phyloP scores from a whole-genome alignment of 768 basidiomycete genomes.

The Mycena sanguinolenta region DNA sequence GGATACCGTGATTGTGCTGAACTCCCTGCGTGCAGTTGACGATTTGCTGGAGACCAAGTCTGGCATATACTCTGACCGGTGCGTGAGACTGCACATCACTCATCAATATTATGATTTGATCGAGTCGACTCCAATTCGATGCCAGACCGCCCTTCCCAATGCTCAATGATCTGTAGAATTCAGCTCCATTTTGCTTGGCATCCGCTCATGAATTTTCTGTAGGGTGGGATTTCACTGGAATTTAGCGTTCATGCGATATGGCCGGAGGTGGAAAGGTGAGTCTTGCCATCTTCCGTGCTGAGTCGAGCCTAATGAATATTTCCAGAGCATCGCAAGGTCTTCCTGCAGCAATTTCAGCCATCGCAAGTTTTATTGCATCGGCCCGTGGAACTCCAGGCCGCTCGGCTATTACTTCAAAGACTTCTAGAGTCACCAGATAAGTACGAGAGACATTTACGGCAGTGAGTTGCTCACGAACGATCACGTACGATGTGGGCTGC shows the following conservation, averaged over 20 bases:
- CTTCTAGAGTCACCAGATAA: no score
- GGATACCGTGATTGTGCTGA: no score
- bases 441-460: constrained; percentile 31
- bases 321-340: not conserved
- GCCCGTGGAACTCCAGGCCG: not conserved
- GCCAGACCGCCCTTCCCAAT: constrained; percentile 22
- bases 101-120: not conserved
- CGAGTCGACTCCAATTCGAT: not conserved
- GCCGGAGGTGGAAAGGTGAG: constrained; percentile 5
- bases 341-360: not conserved
- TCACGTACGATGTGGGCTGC: not conserved
- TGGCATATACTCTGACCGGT: constrained; percentile 28
- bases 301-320: not conserved
- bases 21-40: no score
- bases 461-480: constrained; percentile 31
- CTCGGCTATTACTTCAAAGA: no score
- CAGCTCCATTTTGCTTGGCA: not conserved
- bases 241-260: constrained; percentile 20
- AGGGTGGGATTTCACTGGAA: no score
- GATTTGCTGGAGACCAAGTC: constrained; percentile 19
- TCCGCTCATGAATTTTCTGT: not conserved
- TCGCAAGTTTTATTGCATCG: not conserved
- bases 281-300: no score
- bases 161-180: constrained; percentile 23
- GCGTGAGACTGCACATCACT: not conserved